Evolutionary conservation across 495 filamentous ascomycete genomes (phyloP), one percentile per base, ranked within the genome.

Genomic region (Aspergillus affinis): DNA sequence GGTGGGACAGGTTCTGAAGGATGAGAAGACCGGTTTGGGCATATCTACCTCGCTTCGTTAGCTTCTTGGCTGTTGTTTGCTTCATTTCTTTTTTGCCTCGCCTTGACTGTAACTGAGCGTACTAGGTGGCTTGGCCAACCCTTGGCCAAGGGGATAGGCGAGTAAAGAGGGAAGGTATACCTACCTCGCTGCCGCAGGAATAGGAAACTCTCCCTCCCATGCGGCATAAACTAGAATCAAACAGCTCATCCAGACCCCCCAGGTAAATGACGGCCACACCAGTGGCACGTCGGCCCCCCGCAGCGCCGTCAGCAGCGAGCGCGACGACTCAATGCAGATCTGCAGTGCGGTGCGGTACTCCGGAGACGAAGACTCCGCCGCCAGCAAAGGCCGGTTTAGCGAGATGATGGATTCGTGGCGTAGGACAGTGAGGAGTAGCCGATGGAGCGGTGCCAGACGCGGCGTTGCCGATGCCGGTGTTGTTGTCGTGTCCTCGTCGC

Each of bases 221-320:
- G 74, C 73, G n/a, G 76, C 76, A 58, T 76, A 78, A 57, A 81
- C 69, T 54, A 81, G 44, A 48, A 81, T 72, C n/a, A 81, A 65
- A 55, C 72, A 77, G 27, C 75, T 74, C 77, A 81, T 80, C 78
- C 78, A 81, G 12, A 78, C 72, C 6, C 65, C 71, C 75, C 77
- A 81, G 17, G 78, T 81, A 52, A 79, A 79, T 3, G 77, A 78
- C 23, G 78, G 75, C 73, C 75, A 79, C 3, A 75, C 61, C 12
- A 81, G 66, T 6, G 76, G 71, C 9, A 61, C 55, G 32, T 62
- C 56, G 17, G 48, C 58, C 13, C 64, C 69, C 30, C 64, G 69
- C 47, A 77, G 65, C 6, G 67, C 66, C 27, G 64, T 57, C 19
- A 79, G 61, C n/a, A 79, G 63, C 12, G 72, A 74, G n/a, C 75